Evolutionary conservation across 208 protist genomes (phyloP), one percentile per base, ranked within the genome.

Genomic region (Novymonas esmeraldas): DNA sequence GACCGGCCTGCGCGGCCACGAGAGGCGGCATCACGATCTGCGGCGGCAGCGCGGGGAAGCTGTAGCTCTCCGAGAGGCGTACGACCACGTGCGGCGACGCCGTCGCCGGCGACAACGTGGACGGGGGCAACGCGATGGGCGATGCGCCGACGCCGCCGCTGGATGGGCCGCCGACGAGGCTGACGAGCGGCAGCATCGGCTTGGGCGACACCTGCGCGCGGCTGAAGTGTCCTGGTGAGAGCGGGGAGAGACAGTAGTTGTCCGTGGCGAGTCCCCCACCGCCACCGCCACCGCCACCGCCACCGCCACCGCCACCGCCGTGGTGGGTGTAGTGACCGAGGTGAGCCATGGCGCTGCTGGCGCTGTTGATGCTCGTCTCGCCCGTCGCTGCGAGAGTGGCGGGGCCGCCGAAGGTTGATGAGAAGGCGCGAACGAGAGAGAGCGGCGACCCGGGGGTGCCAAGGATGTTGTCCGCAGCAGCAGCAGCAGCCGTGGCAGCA

Each of bases 31-130:
- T 51, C 55, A 76, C 70, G 41, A 76, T 60, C 48, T 76, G 70
- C 49, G 61, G 70, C 11, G 70, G 70, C 31, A 60, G 44, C 10
- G 70, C 70, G 3, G 70, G 62, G 24, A 76, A 69, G 57, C 70
- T 76, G 70, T 76, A 76, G 56, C 70, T 76, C 29, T 65, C 61
- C 4, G 70, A 76, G 6, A 76, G 56, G 6, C 70, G 70, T 38
- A 76, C 70, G 14, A 76, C 70, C n/a, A 76, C 70, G 33, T 70
- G 65, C 7, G 70, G 41, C 9, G 62, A n/a, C n/a, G 46, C n/a
- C 4, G 54, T 41, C 28, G 39, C 61, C 41, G 58, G 11, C 5
- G 61, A 69, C 11, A 46, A 39, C 9, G 51, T 51, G 34, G 65
- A 59, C 5, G 41, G 20, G 7, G 52, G 70, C 38, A 60, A 57